Percentiles rank a stretch among this genome's conserved stretches.
These are phyloP conservation scores for Saccharomyces hybrid DNA, from an alignment of 1,139 yeast species.

Conservation along the genomic window DNA sequence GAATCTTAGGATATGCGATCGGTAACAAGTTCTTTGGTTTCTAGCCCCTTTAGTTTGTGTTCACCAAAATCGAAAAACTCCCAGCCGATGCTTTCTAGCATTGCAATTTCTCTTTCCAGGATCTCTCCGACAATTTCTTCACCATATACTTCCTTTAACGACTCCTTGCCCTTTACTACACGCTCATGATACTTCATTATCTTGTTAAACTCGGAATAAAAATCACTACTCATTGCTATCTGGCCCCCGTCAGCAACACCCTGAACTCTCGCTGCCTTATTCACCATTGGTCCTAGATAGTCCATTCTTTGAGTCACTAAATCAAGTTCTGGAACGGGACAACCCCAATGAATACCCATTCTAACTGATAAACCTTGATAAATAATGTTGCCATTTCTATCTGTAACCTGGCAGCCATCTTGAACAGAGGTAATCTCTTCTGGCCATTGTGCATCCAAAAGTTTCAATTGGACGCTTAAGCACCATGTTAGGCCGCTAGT, in stretches of 20 bases:
- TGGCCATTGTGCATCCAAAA: slow-evolving; percentile 90
- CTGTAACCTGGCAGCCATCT: slow-evolving; percentile 80
- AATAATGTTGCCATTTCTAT: slow-evolving; percentile 51
- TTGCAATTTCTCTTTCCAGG: slow-evolving; percentile 58
- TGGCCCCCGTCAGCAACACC: slow-evolving; percentile 99
- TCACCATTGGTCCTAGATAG: slow-evolving; percentile 97
- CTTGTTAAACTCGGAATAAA: slow-evolving; percentile 60
- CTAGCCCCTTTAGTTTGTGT: slow-evolving; percentile 84
- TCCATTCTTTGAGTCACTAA: slow-evolving; percentile 96
- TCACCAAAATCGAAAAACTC: slow-evolving; percentile 72
- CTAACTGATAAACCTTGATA: slow-evolving; percentile 89
- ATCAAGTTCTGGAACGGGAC: slow-evolving; percentile 93
- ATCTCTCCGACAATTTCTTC: slow-evolving; percentile 54
- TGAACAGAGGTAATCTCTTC: slow-evolving; percentile 77
- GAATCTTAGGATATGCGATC: slow-evolving; percentile 63
- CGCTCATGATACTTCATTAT: slow-evolving; percentile 48
- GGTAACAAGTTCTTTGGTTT: slow-evolving; percentile 83
- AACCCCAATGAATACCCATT: slow-evolving; percentile 98
- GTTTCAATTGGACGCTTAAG: slow-evolving; percentile 80
- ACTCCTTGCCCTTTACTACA: slow-evolving; percentile 35
- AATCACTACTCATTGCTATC: slow-evolving; percentile 77
- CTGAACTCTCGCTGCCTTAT: slow-evolving; percentile 86
- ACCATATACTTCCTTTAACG: slow-evolving; percentile 53
- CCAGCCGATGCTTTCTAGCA: slow-evolving; percentile 65
- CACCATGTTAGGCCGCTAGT: slow-evolving; percentile 91